phyloP scores from a whole-genome alignment of 768 basidiomycete genomes.

The Amanita muscaria region DNA sequence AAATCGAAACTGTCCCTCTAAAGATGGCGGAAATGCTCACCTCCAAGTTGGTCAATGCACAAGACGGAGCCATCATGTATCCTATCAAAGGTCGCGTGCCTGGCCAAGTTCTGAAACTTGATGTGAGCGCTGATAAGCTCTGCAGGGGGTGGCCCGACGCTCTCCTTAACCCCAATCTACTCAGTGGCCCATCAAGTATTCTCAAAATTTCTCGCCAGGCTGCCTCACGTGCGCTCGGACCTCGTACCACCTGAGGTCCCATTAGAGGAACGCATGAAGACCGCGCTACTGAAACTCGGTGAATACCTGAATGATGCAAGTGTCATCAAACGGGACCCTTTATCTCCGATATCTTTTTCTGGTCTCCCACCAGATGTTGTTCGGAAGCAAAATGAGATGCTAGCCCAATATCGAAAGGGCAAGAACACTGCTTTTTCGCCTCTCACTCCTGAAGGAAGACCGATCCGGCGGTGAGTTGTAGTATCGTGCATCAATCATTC shows the following conservation, averaged over 20 bases:
- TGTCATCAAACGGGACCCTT: slow-evolving; percentile 43
- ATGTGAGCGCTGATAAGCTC: no score
- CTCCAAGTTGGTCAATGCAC: slow-evolving; percentile 39
- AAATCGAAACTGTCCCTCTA: slow-evolving; percentile 42
- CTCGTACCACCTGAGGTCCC: slow-evolving; percentile 27
- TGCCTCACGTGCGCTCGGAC: slow-evolving; percentile 42
- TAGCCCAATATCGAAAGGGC: slow-evolving; percentile 38
- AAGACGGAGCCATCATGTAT: slow-evolving; percentile 43
- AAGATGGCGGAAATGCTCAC: slow-evolving; percentile 49
- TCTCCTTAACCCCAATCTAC: slow-evolving; percentile 46
- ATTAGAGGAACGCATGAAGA: slow-evolving; percentile 40
- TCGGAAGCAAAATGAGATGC: slow-evolving; percentile 40
- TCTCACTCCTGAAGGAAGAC: slow-evolving; percentile 46
- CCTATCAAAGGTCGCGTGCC: slow-evolving; percentile 63
- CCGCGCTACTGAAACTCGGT: slow-evolving; percentile 45
- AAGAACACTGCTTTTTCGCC: slow-evolving; percentile 45
- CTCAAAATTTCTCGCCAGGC: slow-evolving; percentile 49
- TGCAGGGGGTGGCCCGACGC: slow-evolving; percentile 49
- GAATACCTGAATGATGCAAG: slow-evolving; percentile 38
- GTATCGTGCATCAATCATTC: no score
- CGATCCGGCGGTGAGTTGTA: slow-evolving; percentile 47
- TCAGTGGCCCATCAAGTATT: slow-evolving; percentile 60
- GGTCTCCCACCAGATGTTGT: slow-evolving; percentile 45
- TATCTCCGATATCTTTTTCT: slow-evolving; percentile 61
- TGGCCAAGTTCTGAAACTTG: no score